Base-by-base conservation (phyloP, 495 filamentous ascomycete genomes). In the Penicillium taxi region DNA sequence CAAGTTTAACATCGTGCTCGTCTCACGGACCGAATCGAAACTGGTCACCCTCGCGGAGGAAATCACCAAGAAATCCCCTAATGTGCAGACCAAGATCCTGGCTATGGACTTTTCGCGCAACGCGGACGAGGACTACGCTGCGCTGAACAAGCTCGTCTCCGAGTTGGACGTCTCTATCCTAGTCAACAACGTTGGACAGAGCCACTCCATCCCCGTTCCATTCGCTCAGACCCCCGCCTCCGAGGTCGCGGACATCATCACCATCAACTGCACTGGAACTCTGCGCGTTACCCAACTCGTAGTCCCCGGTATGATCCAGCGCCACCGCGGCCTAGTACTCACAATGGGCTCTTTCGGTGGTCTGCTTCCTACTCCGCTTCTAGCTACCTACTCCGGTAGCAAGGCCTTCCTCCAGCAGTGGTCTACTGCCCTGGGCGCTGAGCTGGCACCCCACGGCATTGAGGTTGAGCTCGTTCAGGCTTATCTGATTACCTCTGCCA, bases 361-460 rank as follows among this genome's bases (percentile, higher is more conserved):
- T 38, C 73, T 87, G 41, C 67, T 91, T 41, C 93, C 93, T 12
- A 94, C 87, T 2, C 93, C 91, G 2, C 77, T 94, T 18, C 77
- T 99, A 11, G 91, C 93, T 14, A 96, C 90, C 5, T 99, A 99
- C 73, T 93, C 85, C 40, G 93, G 93, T 38, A 85, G 78, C 75
- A 99, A 99, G 69, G 90, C 93, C 16, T 99, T 99, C 74, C 74
- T 99, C 39, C 89, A 96, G 61, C 80, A 93, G 57, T 99, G 93
- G 93, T 94, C 86, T 29, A 80, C 77, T 3, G 76, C 93, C 25
- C 75, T 99, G 2, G 82, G 80, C 17, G 70, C 84, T 8, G 93
- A 99, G 61, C 72, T 96, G 16, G 77, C 79, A 44, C 75, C 75
- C 1, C 66, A 84, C 47, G 82, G 84, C 36, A 77, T 99, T 19